Evolutionary conservation across 2,329 filamentous ascomycete genomes (phyloP).

Genomic region (Epichloe bromicola): DNA sequence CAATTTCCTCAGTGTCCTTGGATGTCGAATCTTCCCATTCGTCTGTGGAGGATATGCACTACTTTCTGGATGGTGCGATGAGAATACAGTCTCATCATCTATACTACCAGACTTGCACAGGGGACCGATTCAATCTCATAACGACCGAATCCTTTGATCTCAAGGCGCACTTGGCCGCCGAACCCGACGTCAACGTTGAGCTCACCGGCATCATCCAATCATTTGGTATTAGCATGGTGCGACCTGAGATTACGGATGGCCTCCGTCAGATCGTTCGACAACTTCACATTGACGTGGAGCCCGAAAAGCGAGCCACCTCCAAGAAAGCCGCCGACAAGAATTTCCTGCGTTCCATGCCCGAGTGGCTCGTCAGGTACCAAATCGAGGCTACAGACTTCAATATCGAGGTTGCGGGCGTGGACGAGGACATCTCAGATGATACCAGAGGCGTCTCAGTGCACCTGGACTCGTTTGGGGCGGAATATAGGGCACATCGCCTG

Average conservation of each 20-base stretch:
- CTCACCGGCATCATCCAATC: constrained; percentile 71
- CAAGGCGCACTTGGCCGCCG: constrained; percentile 71
- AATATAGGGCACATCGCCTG: constrained; percentile 73
- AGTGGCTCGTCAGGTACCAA: constrained; percentile 74
- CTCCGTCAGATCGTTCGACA: constrained; percentile 84
- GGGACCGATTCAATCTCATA: constrained; percentile 73
- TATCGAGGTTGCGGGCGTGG: constrained; percentile 79
- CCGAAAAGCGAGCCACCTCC: constrained; percentile 38
- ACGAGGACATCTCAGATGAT: constrained; percentile 68
- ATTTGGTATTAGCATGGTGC: constrained; percentile 77
- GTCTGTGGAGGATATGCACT: constrained; percentile 68
- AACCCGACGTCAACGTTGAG: constrained; percentile 73
- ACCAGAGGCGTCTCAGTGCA: constrained; percentile 76
- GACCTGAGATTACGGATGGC: constrained; percentile 84
- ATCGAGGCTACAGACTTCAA: constrained; percentile 83
- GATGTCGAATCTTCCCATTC: constrained; percentile 96
- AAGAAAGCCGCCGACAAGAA: constrained; percentile 43
- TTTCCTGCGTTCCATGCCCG: constrained; percentile 64
- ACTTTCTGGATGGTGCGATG: constrained; percentile 71
- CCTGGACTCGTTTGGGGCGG: constrained; percentile 73
- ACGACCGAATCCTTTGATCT: constrained; percentile 81
- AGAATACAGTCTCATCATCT: constrained; percentile 76
- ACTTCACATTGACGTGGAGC: constrained; percentile 56
- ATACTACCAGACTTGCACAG: constrained; percentile 84
- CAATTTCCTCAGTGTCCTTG: constrained; percentile 82